Base-by-base conservation (phyloP, 805 yeast species). In the Wickerhamiella siamensis region DNA sequence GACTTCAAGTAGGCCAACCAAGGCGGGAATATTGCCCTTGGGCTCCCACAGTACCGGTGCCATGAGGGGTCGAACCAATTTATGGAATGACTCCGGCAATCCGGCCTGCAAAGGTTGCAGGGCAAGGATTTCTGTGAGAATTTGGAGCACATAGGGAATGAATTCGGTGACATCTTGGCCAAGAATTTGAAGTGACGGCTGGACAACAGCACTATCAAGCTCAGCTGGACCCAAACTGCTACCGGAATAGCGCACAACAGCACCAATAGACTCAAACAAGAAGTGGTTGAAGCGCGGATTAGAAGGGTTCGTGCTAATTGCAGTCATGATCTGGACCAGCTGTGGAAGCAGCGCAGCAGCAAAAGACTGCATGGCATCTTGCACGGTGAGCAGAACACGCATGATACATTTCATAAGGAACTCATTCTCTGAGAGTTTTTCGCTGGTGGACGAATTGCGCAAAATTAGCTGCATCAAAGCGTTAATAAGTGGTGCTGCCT, bases 1-100 rank as follows among this genome's bases (percentile, higher is more conserved):
- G 5, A 83, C 76, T 42, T 75, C 71, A 32, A 91, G 64, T 40
- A 91, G 65, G 51, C 95, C 73, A 0, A 93, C 79, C 17, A 88
- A 74, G 2, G 95, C 96, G 2, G 98, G 98, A 29, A 88, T 76
- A 51, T 88, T 91, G 14, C 97, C 98, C 49, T 77, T 71, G 46
- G 73, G 74, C 59, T 91, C 97, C 98, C 98, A 91, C 31, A 87
- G 78, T 5, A 75, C 59, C n/a, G 97, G 96, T 1, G 94, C 74
- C 51, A 91, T 66, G 36, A 91, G 64, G 1, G 98, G 97, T 49
- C 76, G 76, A 17, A 84, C 69, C 38, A 91, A 66, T 43, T 72
- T 76, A 43, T 68, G 71, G 54, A 75, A 83, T 24, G 75, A 65
- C 1, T 63, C 69, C 1, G 96, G 91, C 19, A 91, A 65, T 2